Percentiles rank a stretch among this genome's conserved stretches.
phyloP scores from a whole-genome alignment of 2,329 filamentous ascomycete genomes.

The Lasiodiplodia citricola region DNA sequence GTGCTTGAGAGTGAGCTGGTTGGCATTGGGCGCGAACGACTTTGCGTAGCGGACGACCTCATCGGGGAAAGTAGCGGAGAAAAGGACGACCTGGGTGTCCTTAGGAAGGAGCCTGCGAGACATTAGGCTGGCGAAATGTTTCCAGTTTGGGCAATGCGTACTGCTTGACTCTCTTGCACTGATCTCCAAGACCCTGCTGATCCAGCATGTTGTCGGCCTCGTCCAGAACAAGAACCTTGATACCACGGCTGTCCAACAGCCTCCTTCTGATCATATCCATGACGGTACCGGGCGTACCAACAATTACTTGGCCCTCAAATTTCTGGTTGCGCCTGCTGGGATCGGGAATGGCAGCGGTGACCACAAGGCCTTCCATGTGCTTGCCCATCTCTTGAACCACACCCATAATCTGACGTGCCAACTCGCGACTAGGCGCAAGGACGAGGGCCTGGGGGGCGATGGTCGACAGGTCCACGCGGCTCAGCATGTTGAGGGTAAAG shows the following conservation, averaged over 20 bases:
- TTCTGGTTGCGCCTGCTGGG: constrained; percentile 69
- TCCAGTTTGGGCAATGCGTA: constrained; percentile 52
- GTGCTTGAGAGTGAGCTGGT: constrained; percentile 84
- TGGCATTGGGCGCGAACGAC: constrained; percentile 83
- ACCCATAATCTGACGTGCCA: constrained; percentile 90
- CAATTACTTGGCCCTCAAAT: constrained; percentile 78
- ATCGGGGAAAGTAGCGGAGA: constrained; percentile 92
- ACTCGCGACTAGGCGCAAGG: constrained; percentile 89
- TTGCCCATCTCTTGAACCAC: constrained; percentile 84
- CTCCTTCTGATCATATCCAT: constrained; percentile 82
- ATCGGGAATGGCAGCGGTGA: constrained; percentile 84
- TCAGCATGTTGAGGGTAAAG: constrained; percentile 90
- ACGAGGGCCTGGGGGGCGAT: constrained; percentile 83
- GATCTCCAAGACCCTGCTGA: constrained; percentile 91
- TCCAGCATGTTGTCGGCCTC: constrained; percentile 99
- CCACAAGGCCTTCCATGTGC: constrained; percentile 76
- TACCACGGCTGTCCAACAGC: constrained; percentile 71
- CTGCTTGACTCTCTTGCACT: constrained; percentile 89
- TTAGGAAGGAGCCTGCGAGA: constrained; percentile 70
- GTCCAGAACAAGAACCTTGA: constrained; percentile 88
- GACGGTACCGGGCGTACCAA: constrained; percentile 93
- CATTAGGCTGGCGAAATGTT: constrained; percentile 37
- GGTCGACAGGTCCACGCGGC: constrained; percentile 76
- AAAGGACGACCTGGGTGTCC: constrained; percentile 84
- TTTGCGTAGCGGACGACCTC: constrained; percentile 83